phyloP scores from a whole-genome alignment of 495 filamentous ascomycete species.

The Podospora comata region DNA sequence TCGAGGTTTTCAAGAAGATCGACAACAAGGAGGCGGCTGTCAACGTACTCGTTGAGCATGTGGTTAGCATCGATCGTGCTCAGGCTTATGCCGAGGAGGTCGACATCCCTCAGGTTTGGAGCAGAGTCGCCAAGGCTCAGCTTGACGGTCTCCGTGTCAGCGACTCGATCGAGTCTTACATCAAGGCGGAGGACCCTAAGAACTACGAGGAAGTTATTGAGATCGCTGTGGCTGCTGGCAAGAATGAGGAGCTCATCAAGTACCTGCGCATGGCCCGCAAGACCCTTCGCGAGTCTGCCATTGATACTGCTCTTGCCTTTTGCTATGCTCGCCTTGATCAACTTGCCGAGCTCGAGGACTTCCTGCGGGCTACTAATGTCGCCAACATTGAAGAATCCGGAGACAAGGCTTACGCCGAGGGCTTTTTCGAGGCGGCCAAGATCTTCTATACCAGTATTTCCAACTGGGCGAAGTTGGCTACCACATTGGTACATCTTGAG shows the following conservation, averaged over 20 bases:
- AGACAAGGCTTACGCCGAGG: constrained; percentile 96
- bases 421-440: constrained; percentile 93
- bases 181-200: constrained; percentile 85
- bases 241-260: constrained; percentile 97
- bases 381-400: constrained; percentile 93
- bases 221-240: constrained; percentile 90
- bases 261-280: constrained; percentile 96
- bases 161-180: constrained; percentile 95
- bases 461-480: constrained; percentile 99
- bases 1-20: constrained; percentile 98
- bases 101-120: constrained; percentile 97
- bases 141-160: constrained; percentile 90
- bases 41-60: constrained; percentile 91
- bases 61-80: constrained; percentile 97
- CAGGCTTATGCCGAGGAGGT: constrained; percentile 96
- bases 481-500: constrained; percentile 89
- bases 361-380: constrained; percentile 89
- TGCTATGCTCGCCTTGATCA: constrained; percentile 88
- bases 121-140: constrained; percentile 96
- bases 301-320: constrained; percentile 92
- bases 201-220: constrained; percentile 97
- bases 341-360: constrained; percentile 92
- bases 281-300: constrained; percentile 87
- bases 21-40: constrained; percentile 81
- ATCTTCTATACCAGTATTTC: constrained; percentile 98